A percentile compares a stretch with the other conserved stretches of the same genome.
Conservation (phyloP, 2,329 filamentous ascomycete species). For the Colletotrichum tropicicola region DNA sequence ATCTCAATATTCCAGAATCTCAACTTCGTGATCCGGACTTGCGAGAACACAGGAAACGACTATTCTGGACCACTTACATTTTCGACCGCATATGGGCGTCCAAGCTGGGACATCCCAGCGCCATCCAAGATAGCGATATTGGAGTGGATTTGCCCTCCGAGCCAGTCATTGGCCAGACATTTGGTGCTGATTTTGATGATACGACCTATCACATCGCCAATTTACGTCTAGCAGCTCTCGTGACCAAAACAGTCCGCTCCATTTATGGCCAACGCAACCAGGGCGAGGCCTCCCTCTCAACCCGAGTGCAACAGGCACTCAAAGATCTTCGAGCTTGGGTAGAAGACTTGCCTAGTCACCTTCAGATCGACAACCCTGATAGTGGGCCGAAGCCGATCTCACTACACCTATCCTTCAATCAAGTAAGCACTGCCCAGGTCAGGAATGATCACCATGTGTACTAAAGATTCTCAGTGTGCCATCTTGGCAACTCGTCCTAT, state of each 20-base stretch:
- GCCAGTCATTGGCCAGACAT: neutral
- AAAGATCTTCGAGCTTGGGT: conserved; percentile 42
- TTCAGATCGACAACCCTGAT: conserved; percentile 38
- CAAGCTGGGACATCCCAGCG: conserved; percentile 56
- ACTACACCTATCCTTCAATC: conserved; percentile 45
- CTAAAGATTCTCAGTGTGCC: too few relatives aligned
- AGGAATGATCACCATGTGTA: too few relatives aligned
- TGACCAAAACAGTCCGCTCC: conserved; percentile 38
- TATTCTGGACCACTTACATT: conserved; percentile 54
- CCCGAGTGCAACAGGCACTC: conserved; percentile 43
- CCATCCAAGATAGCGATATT: conserved; percentile 58
- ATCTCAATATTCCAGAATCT: conserved; percentile 37
- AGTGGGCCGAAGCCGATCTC: conserved; percentile 38
- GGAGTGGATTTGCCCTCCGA: conserved; percentile 51
- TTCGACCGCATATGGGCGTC: conserved; percentile 58
- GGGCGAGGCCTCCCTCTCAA: conserved; percentile 38
- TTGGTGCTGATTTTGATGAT: conserved; percentile 40
- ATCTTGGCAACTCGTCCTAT: conserved; percentile 45
- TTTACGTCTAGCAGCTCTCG: conserved; percentile 46
- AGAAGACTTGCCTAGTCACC: conserved; percentile 40
- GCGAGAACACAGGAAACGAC: conserved; percentile 48
- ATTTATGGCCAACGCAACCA: conserved; percentile 41
- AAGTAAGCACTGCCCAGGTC: conserved; percentile 30
- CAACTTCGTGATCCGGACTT: conserved; percentile 46
- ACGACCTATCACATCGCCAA: conserved; percentile 42